Evolutionary conservation across 805 yeast species (phyloP), one percentile per base, ranked within the genome.

Genomic region (Wickerhamomyces rabaulensis): DNA sequence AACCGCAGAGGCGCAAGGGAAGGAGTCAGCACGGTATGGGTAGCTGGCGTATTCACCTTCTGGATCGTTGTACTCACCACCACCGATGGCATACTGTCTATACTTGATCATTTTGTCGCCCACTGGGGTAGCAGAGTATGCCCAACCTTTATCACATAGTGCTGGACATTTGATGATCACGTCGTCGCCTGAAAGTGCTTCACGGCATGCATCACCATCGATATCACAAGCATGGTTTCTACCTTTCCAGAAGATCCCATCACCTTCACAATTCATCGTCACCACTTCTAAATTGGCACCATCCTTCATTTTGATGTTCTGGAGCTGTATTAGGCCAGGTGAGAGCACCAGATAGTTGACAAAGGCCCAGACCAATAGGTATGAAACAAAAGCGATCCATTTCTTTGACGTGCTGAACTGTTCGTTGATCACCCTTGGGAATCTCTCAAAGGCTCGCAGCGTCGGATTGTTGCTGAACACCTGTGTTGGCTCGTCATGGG

Each of bases 21-120:
- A 90, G 1, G 96, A 87, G 65, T 91, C 98, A 0, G 88, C 91
- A 52, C 98, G 71, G 60, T 89, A 91, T 0, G 91, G 90, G 22
- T 66, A 55, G 0, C 87, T 68, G 1, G 57, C 65, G 15, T 53
- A 51, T 66, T 1, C 49, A 1, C 45, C 50, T 10, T 41, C 40
- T 12, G 22, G 7, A 2, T 50, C 48, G 9, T 45, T 50, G 4
- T 57, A 52, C 17, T 57, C 58, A 2, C 91, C 91, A 16, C 96
- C 95, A 3, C 97, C 97, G 22, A 91, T 76, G 27, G 80, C 78
- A 55, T 73, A 87, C 2, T 86, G 85, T 44, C 81, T 64, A 59
- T 91, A 87, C 59, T 87, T 86, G 21, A 84, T 70, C 52, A 78
- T 65, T 45, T 78, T 68, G 43, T 74, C 74, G 0, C 97, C 97